A percentile compares a stretch with the other conserved stretches of the same genome.
Conservation (phyloP, 768 basidiomycete genomes). For the Boletus insuetus region DNA sequence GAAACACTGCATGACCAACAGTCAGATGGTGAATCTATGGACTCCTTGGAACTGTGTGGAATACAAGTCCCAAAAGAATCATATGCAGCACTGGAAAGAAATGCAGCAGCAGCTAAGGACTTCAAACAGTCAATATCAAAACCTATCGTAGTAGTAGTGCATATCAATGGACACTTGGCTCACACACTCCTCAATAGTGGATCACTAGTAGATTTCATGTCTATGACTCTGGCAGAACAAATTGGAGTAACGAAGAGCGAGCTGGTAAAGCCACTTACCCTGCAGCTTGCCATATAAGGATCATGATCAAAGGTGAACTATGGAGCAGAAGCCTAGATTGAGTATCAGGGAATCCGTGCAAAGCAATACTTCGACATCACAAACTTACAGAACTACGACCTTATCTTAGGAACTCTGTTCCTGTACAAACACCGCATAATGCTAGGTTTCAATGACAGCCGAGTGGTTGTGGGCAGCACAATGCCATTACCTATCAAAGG, state of each 20-base stretch:
- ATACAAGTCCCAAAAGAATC: neutral
- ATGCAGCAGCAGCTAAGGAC: fast-evolving
- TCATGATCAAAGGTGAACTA: slow-evolving; percentile 28
- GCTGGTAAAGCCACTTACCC: slow-evolving; percentile 21
- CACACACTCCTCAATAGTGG: slow-evolving; percentile 25
- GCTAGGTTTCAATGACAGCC: neutral
- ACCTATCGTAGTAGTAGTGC: slow-evolving; percentile 4
- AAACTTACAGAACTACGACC: slow-evolving; percentile 38
- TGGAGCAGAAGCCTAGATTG: neutral
- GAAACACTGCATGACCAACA: too few relatives aligned
- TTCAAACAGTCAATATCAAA: neutral
- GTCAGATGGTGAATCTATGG: too few relatives aligned
- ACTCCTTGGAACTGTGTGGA: neutral
- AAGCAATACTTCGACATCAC: slow-evolving; percentile 34
- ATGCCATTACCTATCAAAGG: neutral
- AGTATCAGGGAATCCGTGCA: slow-evolving; percentile 11
- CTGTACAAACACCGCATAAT: slow-evolving; percentile 32
- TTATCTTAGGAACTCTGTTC: slow-evolving; percentile 40
- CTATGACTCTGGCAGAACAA: slow-evolving; percentile 26
- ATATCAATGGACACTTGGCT: slow-evolving; percentile 18
- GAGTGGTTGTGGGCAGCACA: neutral
- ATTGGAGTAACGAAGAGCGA: slow-evolving; percentile 4
- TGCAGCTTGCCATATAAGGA: slow-evolving; percentile 32
- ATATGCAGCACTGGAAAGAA: neutral
- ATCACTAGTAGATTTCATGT: slow-evolving; percentile 34